Percentiles rank a stretch among this genome's conserved stretches.
Conservation (phyloP, 352 stramenopile genomes). For the Pythium pectinolyticum region DNA sequence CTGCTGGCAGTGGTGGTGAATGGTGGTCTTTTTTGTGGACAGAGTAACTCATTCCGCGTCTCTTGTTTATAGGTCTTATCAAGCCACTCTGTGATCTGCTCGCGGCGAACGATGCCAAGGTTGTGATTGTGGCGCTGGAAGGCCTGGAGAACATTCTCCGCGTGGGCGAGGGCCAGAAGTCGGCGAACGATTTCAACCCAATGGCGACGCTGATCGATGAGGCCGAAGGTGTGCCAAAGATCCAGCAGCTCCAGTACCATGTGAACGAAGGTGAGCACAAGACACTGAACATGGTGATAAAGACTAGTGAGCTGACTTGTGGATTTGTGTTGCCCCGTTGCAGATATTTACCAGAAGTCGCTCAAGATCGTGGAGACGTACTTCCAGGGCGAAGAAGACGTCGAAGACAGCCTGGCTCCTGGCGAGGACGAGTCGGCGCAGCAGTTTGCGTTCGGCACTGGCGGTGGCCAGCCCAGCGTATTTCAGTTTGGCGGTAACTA, state of each 20-base stretch:
- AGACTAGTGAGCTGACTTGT: slow-evolving; percentile 10
- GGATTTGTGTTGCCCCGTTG: slow-evolving; percentile 1
- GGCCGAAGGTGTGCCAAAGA: slow-evolving; percentile 96
- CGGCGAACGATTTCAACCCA: slow-evolving; percentile 85
- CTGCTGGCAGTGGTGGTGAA: not conserved
- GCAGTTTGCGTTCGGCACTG: slow-evolving; percentile 80
- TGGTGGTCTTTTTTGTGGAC: not conserved
- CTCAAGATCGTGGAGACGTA: slow-evolving; percentile 98
- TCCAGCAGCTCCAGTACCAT: slow-evolving; percentile 98
- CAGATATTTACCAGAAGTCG: slow-evolving; percentile 91
- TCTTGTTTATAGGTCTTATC: slow-evolving; percentile 87
- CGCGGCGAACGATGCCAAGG: slow-evolving; percentile 96
- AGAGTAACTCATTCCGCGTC: not conserved
- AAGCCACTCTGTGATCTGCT: slow-evolving; percentile 97
- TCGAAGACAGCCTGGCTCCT: slow-evolving; percentile 84
- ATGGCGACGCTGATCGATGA: slow-evolving; percentile 96
- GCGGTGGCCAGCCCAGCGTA: slow-evolving; percentile 62
- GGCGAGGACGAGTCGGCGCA: slow-evolving; percentile 67
- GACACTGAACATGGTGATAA: slow-evolving; percentile 16
- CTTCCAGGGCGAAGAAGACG: slow-evolving; percentile 98
- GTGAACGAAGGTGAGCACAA: slow-evolving; percentile 90
- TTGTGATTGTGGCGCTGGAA: slow-evolving; percentile 98
- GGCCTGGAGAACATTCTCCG: slow-evolving; percentile 99
- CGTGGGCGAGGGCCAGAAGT: slow-evolving; percentile 74
- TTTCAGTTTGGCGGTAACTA: slow-evolving; percentile 85